These are phyloP conservation scores for Lyophyllum semitale DNA, from an alignment of 768 basidiomycete species.

Conservation along the genomic window DNA sequence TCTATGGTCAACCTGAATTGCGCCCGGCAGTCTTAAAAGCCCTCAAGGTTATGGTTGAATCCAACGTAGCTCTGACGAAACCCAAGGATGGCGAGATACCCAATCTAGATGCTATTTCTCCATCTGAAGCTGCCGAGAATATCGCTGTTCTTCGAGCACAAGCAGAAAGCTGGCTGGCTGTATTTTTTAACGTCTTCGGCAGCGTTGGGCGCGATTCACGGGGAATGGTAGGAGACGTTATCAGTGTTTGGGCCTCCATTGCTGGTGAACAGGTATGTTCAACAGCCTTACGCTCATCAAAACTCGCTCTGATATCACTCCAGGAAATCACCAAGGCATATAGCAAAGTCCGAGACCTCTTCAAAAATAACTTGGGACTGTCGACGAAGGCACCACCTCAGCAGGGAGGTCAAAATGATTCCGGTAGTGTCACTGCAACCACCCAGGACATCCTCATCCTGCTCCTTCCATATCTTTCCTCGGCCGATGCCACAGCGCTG, in stretches of 20 bases:
- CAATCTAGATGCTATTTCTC: conserved; percentile 41
- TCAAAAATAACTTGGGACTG: conserved; percentile 62
- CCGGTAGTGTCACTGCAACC: conserved; percentile 56
- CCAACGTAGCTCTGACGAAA: conserved; percentile 62
- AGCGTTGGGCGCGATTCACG: conserved; percentile 75
- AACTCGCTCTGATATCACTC: not conserved
- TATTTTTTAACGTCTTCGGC: conserved; percentile 96
- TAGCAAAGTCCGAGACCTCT: conserved; percentile 70
- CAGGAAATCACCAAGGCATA: conserved; percentile 84
- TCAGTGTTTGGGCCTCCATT: conserved; percentile 83
- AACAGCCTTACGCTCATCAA: not conserved
- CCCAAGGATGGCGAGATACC: conserved; percentile 28
- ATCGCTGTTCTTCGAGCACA: conserved; percentile 73
- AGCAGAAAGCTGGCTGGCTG: conserved; percentile 91
- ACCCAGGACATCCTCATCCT: conserved; percentile 86
- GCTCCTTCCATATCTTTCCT: conserved; percentile 74
- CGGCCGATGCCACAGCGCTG: conserved; percentile 58
- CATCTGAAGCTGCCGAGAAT: conserved; percentile 64
- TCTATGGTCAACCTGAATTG: conserved; percentile 89
- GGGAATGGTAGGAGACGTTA: conserved; percentile 83
- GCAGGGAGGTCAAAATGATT: conserved; percentile 32
- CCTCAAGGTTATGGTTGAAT: conserved; percentile 80
- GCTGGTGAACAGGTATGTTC: conserved; percentile 64
- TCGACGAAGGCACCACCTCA: conserved; percentile 30
- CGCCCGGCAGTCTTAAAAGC: conserved; percentile 81